A percentile compares a stretch with the other conserved stretches of the same genome.
Evolutionary conservation across 495 filamentous ascomycete species (phyloP).

Genomic region (Thermothielavioides terrestris): DNA sequence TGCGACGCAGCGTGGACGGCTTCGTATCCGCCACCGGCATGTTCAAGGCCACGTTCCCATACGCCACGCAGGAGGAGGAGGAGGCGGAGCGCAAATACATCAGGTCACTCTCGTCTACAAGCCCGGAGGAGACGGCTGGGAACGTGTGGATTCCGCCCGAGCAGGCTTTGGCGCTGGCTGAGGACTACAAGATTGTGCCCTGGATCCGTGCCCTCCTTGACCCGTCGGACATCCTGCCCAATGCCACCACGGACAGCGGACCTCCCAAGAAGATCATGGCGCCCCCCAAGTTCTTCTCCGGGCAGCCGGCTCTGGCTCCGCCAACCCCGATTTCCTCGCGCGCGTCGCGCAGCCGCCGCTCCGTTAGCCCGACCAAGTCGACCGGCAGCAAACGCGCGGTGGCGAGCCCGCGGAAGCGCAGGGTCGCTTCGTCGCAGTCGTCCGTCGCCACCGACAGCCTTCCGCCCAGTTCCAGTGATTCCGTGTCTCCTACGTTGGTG

Average conservation of each 20-base stretch:
- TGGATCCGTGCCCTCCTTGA: conserved; percentile 91
- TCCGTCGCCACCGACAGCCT: conserved; percentile 23
- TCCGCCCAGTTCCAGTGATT: conserved; percentile 25
- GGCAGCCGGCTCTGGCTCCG: conserved; percentile 33
- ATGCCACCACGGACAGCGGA: conserved; percentile 32
- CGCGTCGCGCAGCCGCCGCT: conserved; percentile 42
- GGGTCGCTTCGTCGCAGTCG: conserved; percentile 42
- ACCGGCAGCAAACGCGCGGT: conserved; percentile 39
- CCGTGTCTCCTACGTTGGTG: conserved; percentile 25
- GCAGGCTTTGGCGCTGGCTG: conserved; percentile 72
- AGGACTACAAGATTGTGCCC: conserved; percentile 66
- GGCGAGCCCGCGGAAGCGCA: conserved; percentile 62
- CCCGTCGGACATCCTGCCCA: conserved; percentile 53
- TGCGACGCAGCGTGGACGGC: conserved; percentile 93
- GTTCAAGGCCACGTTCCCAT: conserved; percentile 99
- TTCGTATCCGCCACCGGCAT: conserved; percentile 94
- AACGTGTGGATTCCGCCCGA: conserved; percentile 86
- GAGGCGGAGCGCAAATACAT: conserved; percentile 77
- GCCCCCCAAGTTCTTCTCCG: conserved; percentile 53
- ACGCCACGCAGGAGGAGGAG: conserved; percentile 78
- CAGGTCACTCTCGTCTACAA: conserved; percentile 68
- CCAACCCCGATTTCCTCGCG: conserved; percentile 36
- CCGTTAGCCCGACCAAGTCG: conserved; percentile 46
- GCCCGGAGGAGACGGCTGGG: conserved; percentile 84
- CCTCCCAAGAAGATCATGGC: conserved; percentile 59